Evolutionary conservation across 305 asterid species (phyloP).

Genomic region (Rubia tinctorum): DNA sequence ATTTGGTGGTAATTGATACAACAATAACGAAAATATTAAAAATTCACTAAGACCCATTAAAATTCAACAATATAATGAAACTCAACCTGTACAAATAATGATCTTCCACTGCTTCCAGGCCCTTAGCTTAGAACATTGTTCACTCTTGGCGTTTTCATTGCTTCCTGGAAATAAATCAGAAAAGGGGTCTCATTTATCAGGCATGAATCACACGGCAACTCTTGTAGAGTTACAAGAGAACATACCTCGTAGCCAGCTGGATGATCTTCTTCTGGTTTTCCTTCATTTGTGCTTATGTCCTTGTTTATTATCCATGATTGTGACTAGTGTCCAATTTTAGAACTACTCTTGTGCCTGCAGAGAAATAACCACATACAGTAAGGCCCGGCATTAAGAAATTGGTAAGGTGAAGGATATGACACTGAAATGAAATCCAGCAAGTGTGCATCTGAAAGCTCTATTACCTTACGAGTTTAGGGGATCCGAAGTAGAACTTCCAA

Average conservation of each 20-base stretch:
- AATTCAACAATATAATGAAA: no score
- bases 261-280: slow-evolving; percentile 30
- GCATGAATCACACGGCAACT: background rate
- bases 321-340: no score
- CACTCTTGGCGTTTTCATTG: slow-evolving; percentile 34
- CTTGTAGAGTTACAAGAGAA: background rate
- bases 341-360: slow-evolving; percentile 47
- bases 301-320: slow-evolving; percentile 42
- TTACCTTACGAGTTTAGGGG: no score
- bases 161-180: slow-evolving; percentile 29
- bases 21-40: no score
- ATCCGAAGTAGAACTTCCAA: no score
- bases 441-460: no score
- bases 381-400: background rate
- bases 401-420: background rate
- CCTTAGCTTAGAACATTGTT: slow-evolving; percentile 34
- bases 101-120: slow-evolving; percentile 44
- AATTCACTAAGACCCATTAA: no score
- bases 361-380: background rate
- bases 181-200: background rate
- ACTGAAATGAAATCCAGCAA: no score
- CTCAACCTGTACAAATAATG: no score
- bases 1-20: no score
- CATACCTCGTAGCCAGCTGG: slow-evolving; percentile 18
- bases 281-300: slow-evolving; percentile 31